Conservation (phyloP, 2,329 filamentous ascomycete species). For the Beauveria sp. region DNA sequence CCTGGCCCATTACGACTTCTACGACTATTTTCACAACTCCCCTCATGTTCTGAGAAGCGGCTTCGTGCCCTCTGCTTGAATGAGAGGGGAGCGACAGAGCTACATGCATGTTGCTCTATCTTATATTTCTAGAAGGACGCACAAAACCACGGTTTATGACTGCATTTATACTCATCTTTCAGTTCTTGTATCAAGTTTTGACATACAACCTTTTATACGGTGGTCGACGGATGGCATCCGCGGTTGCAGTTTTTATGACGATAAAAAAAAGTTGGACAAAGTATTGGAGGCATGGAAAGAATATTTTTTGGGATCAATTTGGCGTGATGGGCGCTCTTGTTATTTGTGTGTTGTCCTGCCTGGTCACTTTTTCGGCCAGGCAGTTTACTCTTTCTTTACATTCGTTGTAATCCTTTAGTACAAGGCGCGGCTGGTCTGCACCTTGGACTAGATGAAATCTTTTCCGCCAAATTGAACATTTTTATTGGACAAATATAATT, state of each 20-base stretch:
- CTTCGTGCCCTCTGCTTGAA: background rate
- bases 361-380: conserved; percentile 1
- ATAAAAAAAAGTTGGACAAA: conserved; percentile 21
- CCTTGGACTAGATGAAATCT: conserved; percentile 5
- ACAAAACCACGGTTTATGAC: conserved; percentile 9
- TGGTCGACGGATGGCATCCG: conserved; percentile 16
- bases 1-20: conserved; percentile 8
- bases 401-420: conserved; percentile 12
- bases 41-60: background rate
- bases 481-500: background rate
- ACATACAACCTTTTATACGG: conserved; percentile 23
- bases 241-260: conserved; percentile 20
- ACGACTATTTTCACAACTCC: background rate
- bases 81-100: background rate
- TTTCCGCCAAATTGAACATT: conserved; percentile 10
- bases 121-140: conserved; percentile 2
- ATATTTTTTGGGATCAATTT: conserved; percentile 15
- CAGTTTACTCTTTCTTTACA: conserved; percentile 15
- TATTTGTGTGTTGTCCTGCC: conserved; percentile 16
- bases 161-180: conserved; percentile 24
- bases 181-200: conserved; percentile 38
- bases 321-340: conserved; percentile 22
- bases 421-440: conserved; percentile 9
- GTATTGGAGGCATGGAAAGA: conserved; percentile 19
- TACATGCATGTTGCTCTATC: background rate